Percentiles rank a stretch among this genome's conserved stretches.
Evolutionary conservation across 2,329 filamentous ascomycete genomes (phyloP).

Genomic region (Dothistroma pini): DNA sequence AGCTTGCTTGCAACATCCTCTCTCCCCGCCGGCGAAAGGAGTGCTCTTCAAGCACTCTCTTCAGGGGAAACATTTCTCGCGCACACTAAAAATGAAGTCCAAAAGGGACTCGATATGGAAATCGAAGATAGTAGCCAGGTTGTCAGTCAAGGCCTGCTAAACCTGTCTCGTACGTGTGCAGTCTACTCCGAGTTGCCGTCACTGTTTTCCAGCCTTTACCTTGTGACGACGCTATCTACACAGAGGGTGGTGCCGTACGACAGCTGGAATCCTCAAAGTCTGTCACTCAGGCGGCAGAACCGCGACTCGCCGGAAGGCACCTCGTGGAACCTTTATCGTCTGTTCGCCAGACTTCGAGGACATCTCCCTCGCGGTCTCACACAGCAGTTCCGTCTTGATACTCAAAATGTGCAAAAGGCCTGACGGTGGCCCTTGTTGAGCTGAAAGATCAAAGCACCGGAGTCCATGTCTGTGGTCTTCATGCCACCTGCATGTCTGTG

Average conservation of each 20-base stretch:
- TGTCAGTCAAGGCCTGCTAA: too few relatives aligned
- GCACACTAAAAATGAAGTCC: too few relatives aligned
- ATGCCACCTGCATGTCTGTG: conserved; percentile 44
- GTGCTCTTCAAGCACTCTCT: too few relatives aligned
- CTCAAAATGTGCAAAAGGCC: conserved; percentile 46
- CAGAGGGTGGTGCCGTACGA: conserved; percentile 44
- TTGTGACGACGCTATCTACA: conserved; percentile 46
- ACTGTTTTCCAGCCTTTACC: conserved; percentile 35
- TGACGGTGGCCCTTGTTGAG: conserved; percentile 30
- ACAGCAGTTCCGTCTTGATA: conserved; percentile 47
- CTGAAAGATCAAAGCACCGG: conserved; percentile 40
- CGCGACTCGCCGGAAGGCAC: conserved; percentile 41
- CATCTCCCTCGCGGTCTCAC: conserved; percentile 45
- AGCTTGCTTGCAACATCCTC: too few relatives aligned
- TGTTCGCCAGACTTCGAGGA: conserved; percentile 46
- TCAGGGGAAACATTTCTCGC: too few relatives aligned
- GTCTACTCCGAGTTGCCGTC: not conserved
- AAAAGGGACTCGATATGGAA: too few relatives aligned
- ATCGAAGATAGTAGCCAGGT: too few relatives aligned
- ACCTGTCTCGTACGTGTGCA: too few relatives aligned
- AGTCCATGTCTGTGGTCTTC: conserved; percentile 47
- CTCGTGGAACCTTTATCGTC: conserved; percentile 36
- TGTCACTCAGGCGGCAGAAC: conserved; percentile 42
- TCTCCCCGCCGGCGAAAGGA: too few relatives aligned
- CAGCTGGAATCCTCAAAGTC: conserved; percentile 46